Percentiles rank a stretch among this genome's conserved stretches.
Conservation (phyloP, 371 early-diverging fungal genomes). For the Smittium culicis region DNA sequence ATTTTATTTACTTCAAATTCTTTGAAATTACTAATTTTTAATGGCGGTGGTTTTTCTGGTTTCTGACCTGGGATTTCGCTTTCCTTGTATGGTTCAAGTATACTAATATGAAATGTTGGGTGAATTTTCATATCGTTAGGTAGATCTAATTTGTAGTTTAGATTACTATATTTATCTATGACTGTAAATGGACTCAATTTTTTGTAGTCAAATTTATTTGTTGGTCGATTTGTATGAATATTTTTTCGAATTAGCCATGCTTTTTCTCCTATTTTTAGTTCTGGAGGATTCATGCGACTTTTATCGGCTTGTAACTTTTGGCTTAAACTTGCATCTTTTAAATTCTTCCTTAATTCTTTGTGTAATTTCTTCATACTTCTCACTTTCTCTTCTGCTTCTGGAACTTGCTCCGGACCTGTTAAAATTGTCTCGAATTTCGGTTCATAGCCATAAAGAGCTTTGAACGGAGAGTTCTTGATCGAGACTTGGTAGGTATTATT, state of each 20-base stretch:
- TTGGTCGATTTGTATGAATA: slow-evolving; percentile 3
- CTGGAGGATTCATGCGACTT: neutral
- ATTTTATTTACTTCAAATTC: slow-evolving; percentile 10
- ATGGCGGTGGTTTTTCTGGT: neutral
- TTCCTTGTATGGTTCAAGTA: neutral
- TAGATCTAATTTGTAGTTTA: slow-evolving; percentile 2
- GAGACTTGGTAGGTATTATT: slow-evolving; percentile 20
- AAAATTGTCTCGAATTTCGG: slow-evolving; percentile 11
- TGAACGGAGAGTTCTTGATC: slow-evolving; percentile 21
- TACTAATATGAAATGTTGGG: neutral
- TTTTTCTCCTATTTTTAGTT: slow-evolving; percentile 7
- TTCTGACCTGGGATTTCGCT: neutral
- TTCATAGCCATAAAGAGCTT: slow-evolving; percentile 22
- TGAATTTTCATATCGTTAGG: slow-evolving; percentile 8
- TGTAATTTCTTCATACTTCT: neutral
- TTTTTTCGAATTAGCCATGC: slow-evolving; percentile 8
- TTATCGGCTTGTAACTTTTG: neutral
- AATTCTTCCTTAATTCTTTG: neutral
- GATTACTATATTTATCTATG: neutral
- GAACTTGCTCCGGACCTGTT: neutral
- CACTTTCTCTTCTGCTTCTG: slow-evolving; percentile 7
- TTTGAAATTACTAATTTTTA: neutral
- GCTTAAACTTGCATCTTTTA: neutral
- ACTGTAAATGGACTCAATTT: slow-evolving; percentile 6
- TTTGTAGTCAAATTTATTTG: slow-evolving; percentile 8